phyloP scores from a whole-genome alignment of 805 yeast genomes.

The Starmerella scarabaei region DNA sequence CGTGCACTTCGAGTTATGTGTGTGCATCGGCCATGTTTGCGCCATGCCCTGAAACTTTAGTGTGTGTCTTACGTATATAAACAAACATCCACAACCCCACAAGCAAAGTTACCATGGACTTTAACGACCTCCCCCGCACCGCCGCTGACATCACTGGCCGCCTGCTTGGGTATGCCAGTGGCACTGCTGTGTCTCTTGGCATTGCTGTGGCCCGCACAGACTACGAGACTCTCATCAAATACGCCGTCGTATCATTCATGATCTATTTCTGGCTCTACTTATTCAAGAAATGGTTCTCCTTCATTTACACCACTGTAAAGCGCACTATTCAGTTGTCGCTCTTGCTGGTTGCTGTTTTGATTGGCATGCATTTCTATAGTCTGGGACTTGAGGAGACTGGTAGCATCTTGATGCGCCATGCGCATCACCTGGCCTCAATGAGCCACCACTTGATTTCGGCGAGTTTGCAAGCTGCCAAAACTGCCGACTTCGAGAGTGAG shows the following conservation, averaged over 20 bases:
- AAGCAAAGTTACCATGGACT: too few relatives aligned
- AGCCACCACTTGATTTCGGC: background rate
- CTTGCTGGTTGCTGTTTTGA: background rate
- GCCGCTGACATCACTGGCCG: background rate
- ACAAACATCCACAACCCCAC: too few relatives aligned
- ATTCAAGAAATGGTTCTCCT: background rate
- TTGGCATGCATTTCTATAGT: conserved; percentile 2
- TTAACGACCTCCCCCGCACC: background rate
- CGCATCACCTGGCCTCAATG: background rate
- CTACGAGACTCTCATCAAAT: background rate
- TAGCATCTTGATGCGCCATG: background rate
- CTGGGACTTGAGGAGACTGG: background rate
- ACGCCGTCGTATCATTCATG: background rate
- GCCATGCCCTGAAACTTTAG: too few relatives aligned
- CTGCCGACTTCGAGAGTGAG: too few relatives aligned
- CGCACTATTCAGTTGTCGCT: background rate
- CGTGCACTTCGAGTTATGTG: too few relatives aligned
- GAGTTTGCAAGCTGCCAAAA: background rate
- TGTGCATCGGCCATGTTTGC: too few relatives aligned
- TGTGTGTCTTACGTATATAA: too few relatives aligned
- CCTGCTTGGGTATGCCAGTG: background rate
- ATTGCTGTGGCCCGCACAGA: background rate
- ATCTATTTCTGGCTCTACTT: background rate
- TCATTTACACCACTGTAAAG: background rate
- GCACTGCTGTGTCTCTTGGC: background rate